Base-by-base conservation (phyloP, 371 early-diverging fungal genomes). In the Lichtheimia hyalospora region DNA sequence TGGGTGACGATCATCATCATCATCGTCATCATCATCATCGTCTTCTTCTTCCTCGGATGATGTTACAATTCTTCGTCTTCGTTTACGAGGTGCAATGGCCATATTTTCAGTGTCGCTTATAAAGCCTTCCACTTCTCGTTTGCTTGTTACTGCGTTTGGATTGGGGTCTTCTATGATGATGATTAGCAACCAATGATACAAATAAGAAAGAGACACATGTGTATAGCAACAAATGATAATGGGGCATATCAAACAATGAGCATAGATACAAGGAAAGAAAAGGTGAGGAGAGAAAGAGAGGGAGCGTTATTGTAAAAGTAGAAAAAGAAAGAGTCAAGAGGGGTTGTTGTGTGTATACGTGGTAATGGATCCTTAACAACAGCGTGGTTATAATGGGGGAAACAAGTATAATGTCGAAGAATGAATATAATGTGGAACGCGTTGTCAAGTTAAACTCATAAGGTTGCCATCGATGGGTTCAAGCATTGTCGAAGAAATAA, bases 41-140 rank as follows among this genome's bases (percentile, higher is more conserved):
- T 62, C 46, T 20, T 63, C 56, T 25, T 71, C 58, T n/a, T 64
- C 62, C 39, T 71, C 63, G 39, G 66, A 58, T 48, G 55, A 60
- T 21, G 54, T 27, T 23, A 70, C 58, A 34, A 70, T 52, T 18
- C 63, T 60, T 43, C 61, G 61, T 44, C 64, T 60, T 25, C 64
- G 64, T 49, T 68, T 68, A 14, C 68, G 64, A 40, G 57, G 27
- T 20, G 46, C 52, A 24, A 62, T 44, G 18, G 43, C 42, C 14
- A 28, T 16, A 16, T 46, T 44, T 18, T 20, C 14, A 18, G 40
- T 51, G 44, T 57, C 57, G 24, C 56, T 55, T 14, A 21, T 27
- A 25, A 43, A 40, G 16, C 25, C 27, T 5, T n/a, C 56, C 56
- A 46, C 39, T 14, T 55, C 56, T 55, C 56, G 42, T 25, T 55